phyloP scores from a whole-genome alignment of 768 basidiomycete genomes.

The Xanthoconium stramineum region DNA sequence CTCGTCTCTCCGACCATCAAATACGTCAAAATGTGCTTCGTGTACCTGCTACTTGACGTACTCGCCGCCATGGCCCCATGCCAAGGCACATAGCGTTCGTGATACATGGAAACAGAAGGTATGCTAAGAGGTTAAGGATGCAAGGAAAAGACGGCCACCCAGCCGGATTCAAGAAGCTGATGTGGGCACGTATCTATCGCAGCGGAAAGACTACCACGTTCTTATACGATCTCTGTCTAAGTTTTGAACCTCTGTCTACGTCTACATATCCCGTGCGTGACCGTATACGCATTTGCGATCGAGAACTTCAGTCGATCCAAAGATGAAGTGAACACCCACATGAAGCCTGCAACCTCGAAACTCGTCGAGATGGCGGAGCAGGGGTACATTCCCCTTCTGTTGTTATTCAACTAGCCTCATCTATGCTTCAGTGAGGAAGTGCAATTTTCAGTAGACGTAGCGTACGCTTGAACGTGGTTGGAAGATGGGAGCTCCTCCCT shows the following conservation, averaged over 20 bases:
- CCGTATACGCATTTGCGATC: constrained; percentile 94
- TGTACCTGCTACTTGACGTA: constrained; percentile 54
- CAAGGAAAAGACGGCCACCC: constrained; percentile 72
- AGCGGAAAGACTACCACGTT: not conserved
- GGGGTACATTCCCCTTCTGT: constrained; percentile 55
- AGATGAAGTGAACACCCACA: constrained; percentile 83
- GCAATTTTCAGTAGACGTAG: constrained; percentile 78
- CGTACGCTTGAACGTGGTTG: constrained; percentile 81
- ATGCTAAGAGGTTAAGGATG: constrained; percentile 67
- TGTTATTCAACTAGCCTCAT: not conserved
- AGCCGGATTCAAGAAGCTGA: constrained; percentile 77
- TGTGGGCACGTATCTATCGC: constrained; percentile 52
- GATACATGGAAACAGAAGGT: constrained; percentile 96
- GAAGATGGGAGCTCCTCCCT: constrained; percentile 70
- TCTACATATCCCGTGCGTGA: constrained; percentile 78
- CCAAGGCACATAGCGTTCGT: constrained; percentile 91
- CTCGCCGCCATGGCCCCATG: constrained; percentile 79
- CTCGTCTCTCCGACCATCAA: constrained; percentile 8
- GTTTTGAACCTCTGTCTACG: constrained; percentile 82
- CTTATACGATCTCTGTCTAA: constrained; percentile 38
- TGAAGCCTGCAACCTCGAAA: constrained; percentile 74
- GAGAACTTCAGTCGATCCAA: constrained; percentile 91
- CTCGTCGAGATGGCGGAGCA: constrained; percentile 73
- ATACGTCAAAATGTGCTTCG: constrained; percentile 21
- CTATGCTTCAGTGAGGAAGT: constrained; percentile 37